Conservation (phyloP, 176 grass and related monocot species). For the Aegilops tauschii region DNA sequence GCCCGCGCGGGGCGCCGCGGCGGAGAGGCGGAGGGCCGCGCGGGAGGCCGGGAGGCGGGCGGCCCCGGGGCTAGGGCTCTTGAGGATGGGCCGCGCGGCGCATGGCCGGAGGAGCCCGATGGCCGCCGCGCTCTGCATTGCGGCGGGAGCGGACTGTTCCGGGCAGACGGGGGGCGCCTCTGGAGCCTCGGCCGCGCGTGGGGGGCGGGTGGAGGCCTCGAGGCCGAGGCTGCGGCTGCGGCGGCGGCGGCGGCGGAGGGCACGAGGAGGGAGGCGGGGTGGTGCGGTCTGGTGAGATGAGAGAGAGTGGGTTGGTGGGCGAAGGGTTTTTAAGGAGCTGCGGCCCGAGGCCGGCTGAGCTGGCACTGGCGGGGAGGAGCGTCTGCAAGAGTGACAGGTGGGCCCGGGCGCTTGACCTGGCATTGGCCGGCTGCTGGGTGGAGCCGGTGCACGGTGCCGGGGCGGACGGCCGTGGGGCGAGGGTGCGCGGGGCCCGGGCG, state of each 20-base stretch:
- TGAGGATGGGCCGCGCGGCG: slow-evolving; percentile 9
- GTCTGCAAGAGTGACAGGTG: background rate
- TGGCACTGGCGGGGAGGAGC: background rate
- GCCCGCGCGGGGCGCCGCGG: background rate
- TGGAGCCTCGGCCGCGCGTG: background rate
- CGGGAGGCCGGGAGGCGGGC: background rate
- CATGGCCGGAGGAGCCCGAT: slow-evolving; percentile 45
- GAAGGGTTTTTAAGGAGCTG: slow-evolving; percentile 6
- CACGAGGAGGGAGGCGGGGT: slow-evolving; percentile 29
- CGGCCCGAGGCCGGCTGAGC: background rate
- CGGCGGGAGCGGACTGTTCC: background rate
- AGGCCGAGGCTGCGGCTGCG: background rate
- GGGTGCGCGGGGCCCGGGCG: background rate
- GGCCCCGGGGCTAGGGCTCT: background rate
- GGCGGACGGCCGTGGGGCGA: too few relatives aligned
- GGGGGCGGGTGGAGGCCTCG: slow-evolving; percentile 3
- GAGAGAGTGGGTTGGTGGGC: background rate
- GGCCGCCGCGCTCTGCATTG: slow-evolving; percentile 52
- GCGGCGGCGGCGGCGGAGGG: slow-evolving; percentile 33
- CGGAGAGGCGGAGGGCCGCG: slow-evolving; percentile 1
- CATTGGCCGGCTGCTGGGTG: background rate
- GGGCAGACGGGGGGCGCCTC: background rate
- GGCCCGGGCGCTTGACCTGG: accelerated
- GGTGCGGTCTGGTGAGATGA: background rate
- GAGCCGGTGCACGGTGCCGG: background rate